A percentile compares a stretch with the other conserved stretches of the same genome.
phyloP scores from a whole-genome alignment of 1,284 basidiomycete species.

The Ganoderma resinaceum region DNA sequence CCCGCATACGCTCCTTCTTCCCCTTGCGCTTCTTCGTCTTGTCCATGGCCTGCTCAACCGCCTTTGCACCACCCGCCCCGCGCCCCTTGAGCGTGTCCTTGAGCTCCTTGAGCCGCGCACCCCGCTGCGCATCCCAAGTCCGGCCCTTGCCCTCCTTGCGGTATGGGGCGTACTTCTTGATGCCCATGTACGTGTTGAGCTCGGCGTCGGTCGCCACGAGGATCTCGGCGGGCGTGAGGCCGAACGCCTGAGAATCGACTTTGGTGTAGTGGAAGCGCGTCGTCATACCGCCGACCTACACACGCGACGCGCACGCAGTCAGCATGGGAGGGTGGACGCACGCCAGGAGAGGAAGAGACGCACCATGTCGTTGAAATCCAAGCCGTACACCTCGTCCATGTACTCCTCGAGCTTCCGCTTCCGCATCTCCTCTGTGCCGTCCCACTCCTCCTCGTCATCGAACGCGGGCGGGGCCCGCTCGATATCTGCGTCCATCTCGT shows the following conservation, averaged over 20 bases:
- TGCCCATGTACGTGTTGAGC: constrained; percentile 88
- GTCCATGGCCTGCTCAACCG: constrained; percentile 25
- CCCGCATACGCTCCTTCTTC: constrained; percentile 75
- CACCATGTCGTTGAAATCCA: constrained; percentile 97
- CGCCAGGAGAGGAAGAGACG: constrained; percentile 37
- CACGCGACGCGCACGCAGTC: constrained; percentile 7
- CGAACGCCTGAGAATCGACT: constrained; percentile 73
- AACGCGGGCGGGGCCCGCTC: constrained; percentile 31
- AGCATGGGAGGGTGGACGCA: constrained; percentile 3
- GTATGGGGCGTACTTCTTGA: constrained; percentile 94
- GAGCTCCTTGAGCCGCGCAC: constrained; percentile 77
- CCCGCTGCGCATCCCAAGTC: constrained; percentile 71
- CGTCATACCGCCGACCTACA: constrained; percentile 85
- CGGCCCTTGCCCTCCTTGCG: constrained; percentile 54
- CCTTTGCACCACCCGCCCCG: constrained; percentile 18
- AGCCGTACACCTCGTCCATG: constrained; percentile 88
- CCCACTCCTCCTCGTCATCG: constrained; percentile 74
- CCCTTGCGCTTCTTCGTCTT: constrained; percentile 72
- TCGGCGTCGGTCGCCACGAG: constrained; percentile 93
- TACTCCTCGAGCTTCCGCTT: constrained; percentile 84
- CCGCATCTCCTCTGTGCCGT: constrained; percentile 87
- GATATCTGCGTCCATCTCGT: constrained; percentile 80
- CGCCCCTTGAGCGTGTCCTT: constrained; percentile 40
- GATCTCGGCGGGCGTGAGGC: constrained; percentile 87
- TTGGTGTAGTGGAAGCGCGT: constrained; percentile 94